These are phyloP conservation scores for Claviceps monticola DNA, from an alignment of 2,329 filamentous ascomycete species.

Conservation along the genomic window DNA sequence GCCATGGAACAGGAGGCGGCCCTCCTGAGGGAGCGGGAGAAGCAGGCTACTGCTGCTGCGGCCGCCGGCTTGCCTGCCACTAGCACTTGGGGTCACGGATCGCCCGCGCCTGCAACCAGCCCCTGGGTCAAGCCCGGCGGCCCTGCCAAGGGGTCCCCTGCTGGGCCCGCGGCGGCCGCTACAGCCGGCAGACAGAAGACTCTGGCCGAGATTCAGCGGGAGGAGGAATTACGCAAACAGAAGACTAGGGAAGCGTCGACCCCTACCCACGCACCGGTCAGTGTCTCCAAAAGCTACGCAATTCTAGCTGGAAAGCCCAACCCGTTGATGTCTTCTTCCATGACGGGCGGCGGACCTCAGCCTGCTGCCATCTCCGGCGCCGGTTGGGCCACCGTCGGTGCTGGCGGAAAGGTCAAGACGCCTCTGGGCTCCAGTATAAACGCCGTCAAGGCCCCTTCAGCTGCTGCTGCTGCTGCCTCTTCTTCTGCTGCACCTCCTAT, in stretches of 20 bases:
- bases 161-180: slow-evolving; percentile 11
- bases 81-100: slow-evolving; percentile 77
- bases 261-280: slow-evolving; percentile 33
- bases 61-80: slow-evolving; percentile 71
- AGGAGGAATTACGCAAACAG: slow-evolving; percentile 73
- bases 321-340: slow-evolving; percentile 6
- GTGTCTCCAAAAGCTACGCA: slow-evolving; percentile 75
- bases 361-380: slow-evolving; percentile 13
- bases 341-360: slow-evolving; percentile 20
- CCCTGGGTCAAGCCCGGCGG: slow-evolving; percentile 55
- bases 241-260: slow-evolving; percentile 42
- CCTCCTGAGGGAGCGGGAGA: slow-evolving; percentile 46
- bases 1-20: slow-evolving; percentile 66
- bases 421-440: slow-evolving; percentile 37
- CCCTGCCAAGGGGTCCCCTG: slow-evolving; percentile 25
- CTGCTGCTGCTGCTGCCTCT: slow-evolving; percentile 13
- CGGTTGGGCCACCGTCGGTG: slow-evolving; percentile 92
- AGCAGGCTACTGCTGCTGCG: slow-evolving; percentile 32
- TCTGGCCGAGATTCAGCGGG: slow-evolving; percentile 87
- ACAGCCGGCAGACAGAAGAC: slow-evolving; percentile 59
- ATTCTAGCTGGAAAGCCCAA: slow-evolving; percentile 74
- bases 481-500: slow-evolving; percentile 20
- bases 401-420: slow-evolving; percentile 78
- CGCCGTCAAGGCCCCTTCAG: slow-evolving; percentile 26
- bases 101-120: slow-evolving; percentile 50